Conservation (phyloP, 179 eudicot genomes). For the Beta lomatogona region DNA sequence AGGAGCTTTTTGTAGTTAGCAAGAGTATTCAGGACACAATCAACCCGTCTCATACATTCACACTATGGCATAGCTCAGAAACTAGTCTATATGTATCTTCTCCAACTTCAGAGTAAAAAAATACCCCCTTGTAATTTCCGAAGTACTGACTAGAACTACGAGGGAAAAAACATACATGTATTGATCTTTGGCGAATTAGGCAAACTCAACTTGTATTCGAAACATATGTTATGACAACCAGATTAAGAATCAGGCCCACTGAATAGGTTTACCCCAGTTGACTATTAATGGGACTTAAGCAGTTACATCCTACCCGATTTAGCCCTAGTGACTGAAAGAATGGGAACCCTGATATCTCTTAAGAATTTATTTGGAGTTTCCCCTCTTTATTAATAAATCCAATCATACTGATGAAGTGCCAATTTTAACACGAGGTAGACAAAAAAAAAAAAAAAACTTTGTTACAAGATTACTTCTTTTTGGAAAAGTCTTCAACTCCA, state of each 20-base stretch:
- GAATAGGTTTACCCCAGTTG: too few species aligned
- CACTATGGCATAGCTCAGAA: too few species aligned
- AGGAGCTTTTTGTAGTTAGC: not conserved
- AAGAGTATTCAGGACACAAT: not conserved
- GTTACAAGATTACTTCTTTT: too few species aligned
- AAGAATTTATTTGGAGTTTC: too few species aligned
- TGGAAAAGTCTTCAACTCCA: not conserved
- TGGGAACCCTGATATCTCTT: too few species aligned
- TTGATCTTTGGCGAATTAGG: not conserved
- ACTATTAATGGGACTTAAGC: not conserved
- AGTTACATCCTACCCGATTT: too few species aligned
- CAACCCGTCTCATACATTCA: not conserved
- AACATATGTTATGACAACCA: not conserved
- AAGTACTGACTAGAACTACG: not conserved
- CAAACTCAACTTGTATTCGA: not conserved
- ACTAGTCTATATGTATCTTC: not conserved
- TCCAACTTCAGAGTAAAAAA: not conserved
- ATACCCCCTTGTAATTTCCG: not conserved
- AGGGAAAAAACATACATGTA: not conserved
- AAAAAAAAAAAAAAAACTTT: too few species aligned
- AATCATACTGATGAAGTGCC: too few species aligned
- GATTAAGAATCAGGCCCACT: not conserved
- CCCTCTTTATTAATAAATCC: too few species aligned
- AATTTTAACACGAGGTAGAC: too few species aligned
- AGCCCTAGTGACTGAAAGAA: too few species aligned